A percentile compares a stretch with the other conserved stretches of the same genome.
Evolutionary conservation across 208 protist genomes (phyloP).

Genomic region (Leishmania turanica): DNA sequence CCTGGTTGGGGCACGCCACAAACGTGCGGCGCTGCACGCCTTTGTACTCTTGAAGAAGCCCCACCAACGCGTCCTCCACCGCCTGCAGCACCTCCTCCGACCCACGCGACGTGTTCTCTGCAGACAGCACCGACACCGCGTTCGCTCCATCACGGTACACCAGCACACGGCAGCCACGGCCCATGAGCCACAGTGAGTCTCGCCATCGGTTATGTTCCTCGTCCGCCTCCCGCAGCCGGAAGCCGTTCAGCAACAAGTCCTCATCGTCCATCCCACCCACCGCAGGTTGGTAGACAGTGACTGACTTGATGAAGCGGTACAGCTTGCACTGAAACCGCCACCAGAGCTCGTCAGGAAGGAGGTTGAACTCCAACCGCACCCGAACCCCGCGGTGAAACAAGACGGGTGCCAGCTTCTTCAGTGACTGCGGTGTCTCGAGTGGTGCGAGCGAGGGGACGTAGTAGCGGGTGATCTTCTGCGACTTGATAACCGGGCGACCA

Average conservation of each 20-base stretch:
- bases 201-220: conserved; percentile 88
- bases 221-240: conserved; percentile 70
- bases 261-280: conserved; percentile 41
- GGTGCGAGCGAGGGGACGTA: conserved; percentile 85
- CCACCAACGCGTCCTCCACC: conserved; percentile 52
- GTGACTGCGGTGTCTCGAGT: conserved; percentile 38
- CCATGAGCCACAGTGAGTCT: conserved; percentile 85
- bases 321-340: conserved; percentile 80
- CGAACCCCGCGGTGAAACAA: conserved; percentile 82
- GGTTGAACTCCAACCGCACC: conserved; percentile 82
- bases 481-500: conserved; percentile 35
- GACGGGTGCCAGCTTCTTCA: conserved; percentile 69
- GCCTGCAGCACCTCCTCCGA: conserved; percentile 68
- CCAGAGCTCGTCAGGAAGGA: conserved; percentile 89
- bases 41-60: conserved; percentile 72
- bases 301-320: conserved; percentile 51
- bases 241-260: conserved; percentile 57
- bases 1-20: conserved; percentile 66
- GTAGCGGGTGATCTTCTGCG: conserved; percentile 62
- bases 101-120: conserved; percentile 45
- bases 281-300: conserved; percentile 70
- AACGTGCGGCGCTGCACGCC: conserved; percentile 58
- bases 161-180: conserved; percentile 64
- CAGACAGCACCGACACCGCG: conserved; percentile 62
- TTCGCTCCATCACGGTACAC: conserved; percentile 69